phyloP scores from a whole-genome alignment of 139 green algal species.

The Chlamydomonas sp. region DNA sequence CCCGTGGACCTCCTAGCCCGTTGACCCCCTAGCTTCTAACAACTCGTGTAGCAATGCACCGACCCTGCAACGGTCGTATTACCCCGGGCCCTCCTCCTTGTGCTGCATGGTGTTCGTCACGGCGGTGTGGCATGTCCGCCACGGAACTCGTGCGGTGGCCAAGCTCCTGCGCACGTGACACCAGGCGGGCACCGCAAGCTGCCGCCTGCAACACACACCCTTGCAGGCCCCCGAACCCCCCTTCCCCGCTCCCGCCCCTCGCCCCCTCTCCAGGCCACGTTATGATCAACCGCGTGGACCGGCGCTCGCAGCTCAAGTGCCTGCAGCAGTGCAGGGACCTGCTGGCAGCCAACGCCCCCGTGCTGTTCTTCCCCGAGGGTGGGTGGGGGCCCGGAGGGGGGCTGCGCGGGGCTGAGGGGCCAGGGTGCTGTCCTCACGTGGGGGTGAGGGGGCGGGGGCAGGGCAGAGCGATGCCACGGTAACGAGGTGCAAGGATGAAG shows the following conservation, averaged over 20 bases:
- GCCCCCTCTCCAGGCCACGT: slow-evolving; percentile 78
- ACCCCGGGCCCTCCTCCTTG: no score
- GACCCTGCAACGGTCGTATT: no score
- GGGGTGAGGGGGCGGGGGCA: background rate
- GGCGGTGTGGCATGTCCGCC: no score
- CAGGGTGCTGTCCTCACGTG: no score
- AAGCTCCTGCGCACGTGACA: no score
- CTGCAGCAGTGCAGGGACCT: slow-evolving; percentile 87
- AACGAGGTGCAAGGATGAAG: no score
- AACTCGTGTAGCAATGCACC: no score
- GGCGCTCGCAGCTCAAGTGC: slow-evolving; percentile 87
- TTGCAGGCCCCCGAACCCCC: background rate
- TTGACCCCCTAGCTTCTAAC: no score
- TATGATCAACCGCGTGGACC: slow-evolving; percentile 90
- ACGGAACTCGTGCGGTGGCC: no score
- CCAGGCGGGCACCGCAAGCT: background rate
- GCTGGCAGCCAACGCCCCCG: slow-evolving; percentile 62
- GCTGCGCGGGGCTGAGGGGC: background rate
- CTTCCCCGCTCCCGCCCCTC: background rate
- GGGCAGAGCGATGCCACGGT: no score
- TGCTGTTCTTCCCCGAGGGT: slow-evolving; percentile 66
- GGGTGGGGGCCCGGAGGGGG: background rate
- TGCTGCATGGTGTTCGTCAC: no score
- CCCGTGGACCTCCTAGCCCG: no score
- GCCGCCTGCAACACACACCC: background rate